Evolutionary conservation across 495 filamentous ascomycete species (phyloP), one percentile per base, ranked within the genome.

Genomic region (Tirmania nivea): DNA sequence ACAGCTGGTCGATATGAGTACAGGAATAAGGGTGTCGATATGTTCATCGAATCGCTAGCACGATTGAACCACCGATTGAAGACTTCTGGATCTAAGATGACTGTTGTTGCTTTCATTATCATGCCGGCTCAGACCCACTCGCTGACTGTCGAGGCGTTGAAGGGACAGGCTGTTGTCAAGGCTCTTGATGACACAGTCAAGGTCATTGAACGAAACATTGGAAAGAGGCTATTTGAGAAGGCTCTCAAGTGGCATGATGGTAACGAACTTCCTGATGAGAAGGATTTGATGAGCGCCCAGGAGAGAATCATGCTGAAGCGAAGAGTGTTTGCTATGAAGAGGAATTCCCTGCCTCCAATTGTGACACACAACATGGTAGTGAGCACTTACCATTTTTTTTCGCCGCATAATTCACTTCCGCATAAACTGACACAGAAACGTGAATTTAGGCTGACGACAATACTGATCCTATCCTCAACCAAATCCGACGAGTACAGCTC

Each of bases 81-180:
- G 73, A 66, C 69, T 52, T 68, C 77, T 21, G 83, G 84, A 16
- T 94, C 87, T 56, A 90, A 88, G 68, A 93, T 77, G 61, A 97
- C 90, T 0, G 83, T 97, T 19, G 92, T 97, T n/a, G 88, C 90
- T 14, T 97, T 97, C 64, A 83, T 97, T 63, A 95, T 97, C 65
- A 93, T 96, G 87, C 92, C 92, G 5, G 90, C 90, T 3, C 86
- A 96, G 67, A 95, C 90, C n/a, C 80, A 85, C 8, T 95, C 90
- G 0, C 70, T 97, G 52, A 93, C 92, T 0, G 90, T 97, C 12
- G 90, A 97, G 69, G 83, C 90, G 8, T 73, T 97, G 52, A 94
- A 94, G 68, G 90, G 90, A 51, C 90, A 97, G 65, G 90, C 90
- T 1, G 86, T 93, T 12, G 86, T 97, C 67, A 97, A 97, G 67